These are phyloP conservation scores for Pulveroboletus sp. DNA, from an alignment of 768 basidiomycete genomes.

Conservation along the genomic window DNA sequence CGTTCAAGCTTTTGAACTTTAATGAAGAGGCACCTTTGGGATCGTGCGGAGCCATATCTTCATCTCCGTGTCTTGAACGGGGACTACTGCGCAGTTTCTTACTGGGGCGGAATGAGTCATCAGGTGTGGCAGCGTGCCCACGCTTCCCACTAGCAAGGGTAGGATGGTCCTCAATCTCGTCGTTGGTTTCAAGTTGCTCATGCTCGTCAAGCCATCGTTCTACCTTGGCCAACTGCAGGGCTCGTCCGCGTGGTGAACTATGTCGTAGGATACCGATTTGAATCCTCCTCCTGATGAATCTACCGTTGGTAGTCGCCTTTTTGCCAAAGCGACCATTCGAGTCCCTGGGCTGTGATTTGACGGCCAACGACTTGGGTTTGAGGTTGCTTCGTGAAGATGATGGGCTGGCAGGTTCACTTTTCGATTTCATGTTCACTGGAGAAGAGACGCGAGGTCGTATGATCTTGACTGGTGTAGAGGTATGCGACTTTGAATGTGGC, in stretches of 20 bases:
- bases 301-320: constrained; percentile 50
- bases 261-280: constrained; percentile 9
- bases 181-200: constrained; percentile 11
- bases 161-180: constrained; percentile 9
- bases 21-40: constrained; percentile 22
- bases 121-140: constrained; percentile 14
- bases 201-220: constrained; percentile 36
- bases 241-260: constrained; percentile 37
- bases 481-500: constrained; percentile 10
- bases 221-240: constrained; percentile 41
- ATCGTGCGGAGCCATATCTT: constrained; percentile 26
- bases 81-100: constrained; percentile 25
- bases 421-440: constrained; percentile 19
- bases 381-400: constrained; percentile 23
- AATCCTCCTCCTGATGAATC: constrained; percentile 37
- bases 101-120: constrained; percentile 24
- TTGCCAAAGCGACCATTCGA: constrained; percentile 67
- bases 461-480: constrained; percentile 10
- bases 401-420: constrained; percentile 21
- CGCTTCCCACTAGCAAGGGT: constrained; percentile 24
- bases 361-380: constrained; percentile 43
- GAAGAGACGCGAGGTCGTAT: constrained; percentile 14
- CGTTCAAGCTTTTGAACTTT: constrained; percentile 36
- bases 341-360: constrained; percentile 57
- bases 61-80: constrained; percentile 25